Evolutionary conservation across 495 filamentous ascomycete species (phyloP).

Genomic region (Trypethelium eluteriae): DNA sequence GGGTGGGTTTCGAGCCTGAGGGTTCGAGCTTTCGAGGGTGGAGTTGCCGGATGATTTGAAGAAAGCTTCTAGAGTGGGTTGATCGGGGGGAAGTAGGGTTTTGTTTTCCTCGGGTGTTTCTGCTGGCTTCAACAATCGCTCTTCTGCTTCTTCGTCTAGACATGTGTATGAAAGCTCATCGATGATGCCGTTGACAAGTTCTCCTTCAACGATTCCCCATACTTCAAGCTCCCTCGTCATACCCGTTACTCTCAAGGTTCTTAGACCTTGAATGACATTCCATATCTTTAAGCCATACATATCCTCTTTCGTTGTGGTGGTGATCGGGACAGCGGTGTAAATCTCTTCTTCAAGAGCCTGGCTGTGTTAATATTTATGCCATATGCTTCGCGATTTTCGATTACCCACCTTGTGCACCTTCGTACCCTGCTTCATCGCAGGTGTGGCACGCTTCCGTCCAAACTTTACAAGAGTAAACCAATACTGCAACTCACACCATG

Average conservation of each 20-base stretch:
- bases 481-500: constrained; percentile 96
- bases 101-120: constrained; percentile 12
- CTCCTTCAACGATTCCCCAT: constrained; percentile 80
- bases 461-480: constrained; percentile 72
- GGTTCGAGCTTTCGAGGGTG: constrained; percentile 14
- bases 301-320: constrained; percentile 71
- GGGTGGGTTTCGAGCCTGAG: constrained; percentile 2
- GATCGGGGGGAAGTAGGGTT: constrained; percentile 43
- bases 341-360: constrained; percentile 68
- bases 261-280: constrained; percentile 85
- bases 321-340: constrained; percentile 64
- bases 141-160: constrained; percentile 63
- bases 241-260: constrained; percentile 66
- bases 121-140: constrained; percentile 21
- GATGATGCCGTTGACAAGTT: constrained; percentile 81
- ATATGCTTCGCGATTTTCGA: too few species aligned
- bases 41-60: constrained; percentile 15
- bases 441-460: constrained; percentile 64
- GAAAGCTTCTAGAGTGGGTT: constrained; percentile 29
- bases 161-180: constrained; percentile 75
- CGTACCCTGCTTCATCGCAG: constrained; percentile 75
- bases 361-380: background rate
- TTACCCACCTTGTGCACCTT: constrained; percentile 57
- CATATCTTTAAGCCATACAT: constrained; percentile 74
- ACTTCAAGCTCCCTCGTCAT: constrained; percentile 83